Base-by-base conservation (phyloP, 345 rosid species). In the Arabis alpina region DNA sequence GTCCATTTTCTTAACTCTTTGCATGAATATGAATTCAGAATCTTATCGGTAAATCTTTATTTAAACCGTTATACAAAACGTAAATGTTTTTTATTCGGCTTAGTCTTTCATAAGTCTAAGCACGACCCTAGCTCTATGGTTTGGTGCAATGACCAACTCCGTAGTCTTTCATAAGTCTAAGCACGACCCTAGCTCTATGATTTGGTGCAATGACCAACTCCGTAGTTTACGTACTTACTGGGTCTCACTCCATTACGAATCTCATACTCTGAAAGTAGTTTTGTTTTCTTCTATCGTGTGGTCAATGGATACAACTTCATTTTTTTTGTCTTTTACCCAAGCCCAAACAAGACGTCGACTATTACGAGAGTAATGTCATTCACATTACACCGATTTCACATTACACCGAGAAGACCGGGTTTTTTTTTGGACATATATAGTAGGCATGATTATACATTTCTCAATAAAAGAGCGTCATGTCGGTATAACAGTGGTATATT, bases 371-470 rank as follows among this genome's bases (percentile, higher is more conserved):
- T 61, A 0, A 49, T 51, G 68, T 71, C 55, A 61, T 68, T 54
- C 30, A 71, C 54, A 44, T 62, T 71, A 62, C 48, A 9, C n/a
- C 11, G 13, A 61, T 61, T 70, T 61, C 63, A 53, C 55, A 72
- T 66, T 54, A n/a, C 48, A 54, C 76, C 70, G 71, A 72, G 58
- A 55, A 72, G 42, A n/a, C n/a, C n/a, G n/a, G n/a, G n/a, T n/a
- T n/a, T n/a, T n/a, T n/a, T n/a, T n/a, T n/a, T n/a, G n/a, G n/a
- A n/a, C n/a, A n/a, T 19, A 19, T 19, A 19, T 19, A 19, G 23
- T 19, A 19, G 23, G 23, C 23, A 19, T 19, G 23, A 19, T 19
- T 19, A 0, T 19, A 19, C 23, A 19, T 19, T 19, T 19, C 23
- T 19, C 23, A 19, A 19, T 19, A 19, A 19, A 19, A 19, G 23